phyloP scores from a whole-genome alignment of 768 basidiomycete species.

The Phlebiopsis gigantea region DNA sequence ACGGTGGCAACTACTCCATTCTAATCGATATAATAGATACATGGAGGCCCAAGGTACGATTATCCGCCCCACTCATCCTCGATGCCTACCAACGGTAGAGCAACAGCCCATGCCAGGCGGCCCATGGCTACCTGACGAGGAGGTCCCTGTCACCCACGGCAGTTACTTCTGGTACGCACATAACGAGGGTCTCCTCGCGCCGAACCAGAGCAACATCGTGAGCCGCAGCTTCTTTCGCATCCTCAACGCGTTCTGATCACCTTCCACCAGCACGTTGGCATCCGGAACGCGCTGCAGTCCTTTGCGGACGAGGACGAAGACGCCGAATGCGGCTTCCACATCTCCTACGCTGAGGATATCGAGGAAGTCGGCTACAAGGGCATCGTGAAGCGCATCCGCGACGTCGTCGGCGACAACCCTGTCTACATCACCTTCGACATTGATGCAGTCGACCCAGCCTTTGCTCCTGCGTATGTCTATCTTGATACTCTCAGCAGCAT shows the following conservation, averaged over 20 bases:
- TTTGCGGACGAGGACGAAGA: constrained; percentile 28
- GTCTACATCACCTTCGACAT: constrained; percentile 27
- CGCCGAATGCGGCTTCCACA: constrained; percentile 26
- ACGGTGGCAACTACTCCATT: neutral
- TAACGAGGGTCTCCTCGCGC: constrained; percentile 27
- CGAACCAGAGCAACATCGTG: constrained; percentile 28
- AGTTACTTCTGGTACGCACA: constrained; percentile 30
- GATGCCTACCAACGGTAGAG: neutral
- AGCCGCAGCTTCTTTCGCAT: neutral
- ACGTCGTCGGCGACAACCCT: constrained; percentile 29
- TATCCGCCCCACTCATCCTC: neutral
- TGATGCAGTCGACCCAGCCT: constrained; percentile 21
- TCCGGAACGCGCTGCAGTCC: constrained; percentile 23
- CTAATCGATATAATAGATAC: constrained; percentile 10
- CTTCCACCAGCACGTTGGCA: constrained; percentile 24
- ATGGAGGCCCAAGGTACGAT: constrained; percentile 16
- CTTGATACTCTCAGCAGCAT: neutral
- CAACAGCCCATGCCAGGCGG: constrained; percentile 11
- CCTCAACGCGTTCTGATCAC: neutral
- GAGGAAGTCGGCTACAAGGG: constrained; percentile 29
- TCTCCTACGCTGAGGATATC: constrained; percentile 29
- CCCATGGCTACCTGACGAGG: constrained; percentile 28
- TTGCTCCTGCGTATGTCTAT: constrained; percentile 20
- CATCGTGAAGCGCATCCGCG: constrained; percentile 27
- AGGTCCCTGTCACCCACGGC: constrained; percentile 27